Conservation (phyloP, 176 grass and related monocot species). For the Avena sativa region DNA sequence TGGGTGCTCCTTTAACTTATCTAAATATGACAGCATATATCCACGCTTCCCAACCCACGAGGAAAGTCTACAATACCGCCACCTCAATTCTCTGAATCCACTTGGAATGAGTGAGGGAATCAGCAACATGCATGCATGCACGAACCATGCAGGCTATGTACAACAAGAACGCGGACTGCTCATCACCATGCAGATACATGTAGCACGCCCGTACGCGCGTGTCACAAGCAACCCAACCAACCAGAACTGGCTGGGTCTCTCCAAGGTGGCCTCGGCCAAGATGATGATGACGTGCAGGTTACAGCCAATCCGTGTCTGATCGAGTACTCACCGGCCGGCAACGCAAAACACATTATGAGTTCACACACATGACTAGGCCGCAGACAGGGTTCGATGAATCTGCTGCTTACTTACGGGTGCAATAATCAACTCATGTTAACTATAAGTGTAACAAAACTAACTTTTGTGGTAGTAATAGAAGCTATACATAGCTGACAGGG, state of each 20-base stretch:
- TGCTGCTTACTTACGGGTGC: neutral
- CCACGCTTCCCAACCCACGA: conserved; percentile 10
- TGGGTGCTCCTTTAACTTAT: too few relatives aligned
- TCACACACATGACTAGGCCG: neutral
- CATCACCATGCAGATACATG: neutral
- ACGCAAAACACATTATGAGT: neutral
- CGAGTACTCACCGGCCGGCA: neutral
- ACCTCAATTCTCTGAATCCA: conserved; percentile 17
- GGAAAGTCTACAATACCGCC: neutral
- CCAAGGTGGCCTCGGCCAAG: neutral
- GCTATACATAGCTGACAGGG: too few relatives aligned
- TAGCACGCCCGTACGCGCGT: neutral
- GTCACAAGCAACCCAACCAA: too few relatives aligned
- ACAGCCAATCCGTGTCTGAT: neutral
- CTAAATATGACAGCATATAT: neutral
- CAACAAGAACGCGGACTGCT: neutral
- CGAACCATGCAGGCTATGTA: neutral
- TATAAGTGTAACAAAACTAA: too few relatives aligned
- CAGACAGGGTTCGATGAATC: neutral
- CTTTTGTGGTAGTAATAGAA: too few relatives aligned
- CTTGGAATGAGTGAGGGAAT: neutral
- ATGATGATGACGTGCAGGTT: neutral
- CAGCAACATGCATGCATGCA: neutral
- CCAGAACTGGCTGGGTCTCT: neutral
- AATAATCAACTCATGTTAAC: too few relatives aligned